phyloP scores from a whole-genome alignment of 441 rosid genomes.

The Euphorbia schlechtendalii region DNA sequence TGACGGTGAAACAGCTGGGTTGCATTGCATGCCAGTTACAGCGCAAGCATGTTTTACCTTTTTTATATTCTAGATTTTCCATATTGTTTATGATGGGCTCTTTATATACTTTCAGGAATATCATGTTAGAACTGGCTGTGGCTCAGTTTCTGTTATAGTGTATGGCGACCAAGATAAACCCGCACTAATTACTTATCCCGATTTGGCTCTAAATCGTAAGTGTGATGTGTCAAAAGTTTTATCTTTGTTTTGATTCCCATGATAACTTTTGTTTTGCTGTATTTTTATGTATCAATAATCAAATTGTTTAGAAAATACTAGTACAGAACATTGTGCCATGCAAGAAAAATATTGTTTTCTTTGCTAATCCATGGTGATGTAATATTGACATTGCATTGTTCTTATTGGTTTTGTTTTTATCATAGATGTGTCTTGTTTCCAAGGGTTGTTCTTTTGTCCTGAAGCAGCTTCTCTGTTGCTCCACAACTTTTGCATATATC shows the following conservation, averaged over 20 bases:
- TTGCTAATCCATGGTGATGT: neutral
- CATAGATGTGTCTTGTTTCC: constrained; percentile 78
- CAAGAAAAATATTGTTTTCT: neutral
- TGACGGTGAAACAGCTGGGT: constrained; percentile 10
- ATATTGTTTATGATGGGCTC: constrained; percentile 14
- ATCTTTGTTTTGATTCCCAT: neutral
- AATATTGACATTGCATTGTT: too few relatives aligned
- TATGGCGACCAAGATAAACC: constrained; percentile 86
- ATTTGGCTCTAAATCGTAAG: constrained; percentile 78
- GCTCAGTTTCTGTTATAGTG: constrained; percentile 65
- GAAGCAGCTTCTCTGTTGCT: constrained; percentile 84
- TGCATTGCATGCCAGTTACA: constrained; percentile 4
- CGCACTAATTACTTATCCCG: constrained; percentile 87
- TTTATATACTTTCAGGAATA: constrained; percentile 49
- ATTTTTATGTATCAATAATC: too few relatives aligned
- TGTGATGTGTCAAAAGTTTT: neutral
- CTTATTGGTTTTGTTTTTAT: constrained; percentile 7
- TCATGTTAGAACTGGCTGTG: constrained; percentile 56
- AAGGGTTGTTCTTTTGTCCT: constrained; percentile 83
- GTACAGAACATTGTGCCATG: neutral
- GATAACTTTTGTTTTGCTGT: neutral
- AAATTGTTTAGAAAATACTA: neutral
- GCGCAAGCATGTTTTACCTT: neutral
- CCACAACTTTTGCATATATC: constrained; percentile 88
- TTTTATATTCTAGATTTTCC: neutral